Evolutionary conservation across 2,329 filamentous ascomycete genomes (phyloP).

Genomic region (Clonostachys rhizophaga): DNA sequence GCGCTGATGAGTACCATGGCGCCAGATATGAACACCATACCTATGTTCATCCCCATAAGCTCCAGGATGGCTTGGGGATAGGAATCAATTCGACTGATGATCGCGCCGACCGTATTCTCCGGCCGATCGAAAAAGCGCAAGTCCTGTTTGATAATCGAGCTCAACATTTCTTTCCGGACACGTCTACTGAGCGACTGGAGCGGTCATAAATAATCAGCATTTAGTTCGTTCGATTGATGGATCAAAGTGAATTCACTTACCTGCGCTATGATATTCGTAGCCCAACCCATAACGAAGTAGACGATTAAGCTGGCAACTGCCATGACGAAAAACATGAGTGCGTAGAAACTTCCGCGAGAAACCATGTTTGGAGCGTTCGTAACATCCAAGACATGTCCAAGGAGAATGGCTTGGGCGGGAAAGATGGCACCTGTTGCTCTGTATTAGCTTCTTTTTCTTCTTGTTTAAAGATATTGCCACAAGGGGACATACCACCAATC

Average conservation of each 20-base stretch:
- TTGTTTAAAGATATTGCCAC: too few relatives aligned
- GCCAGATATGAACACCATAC: conserved; percentile 31
- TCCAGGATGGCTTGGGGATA: conserved; percentile 35
- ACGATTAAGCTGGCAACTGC: conserved; percentile 29
- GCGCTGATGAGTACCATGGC: conserved; percentile 30
- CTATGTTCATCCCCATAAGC: conserved; percentile 35
- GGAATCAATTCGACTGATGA: conserved; percentile 20
- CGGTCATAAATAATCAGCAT: background rate
- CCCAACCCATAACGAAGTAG: conserved; percentile 20
- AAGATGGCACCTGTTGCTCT: background rate
- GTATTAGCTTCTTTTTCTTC: conserved; percentile 19
- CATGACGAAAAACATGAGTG: conserved; percentile 41
- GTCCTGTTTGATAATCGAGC: conserved; percentile 26
- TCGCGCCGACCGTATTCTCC: conserved; percentile 23
- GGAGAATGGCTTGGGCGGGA: background rate
- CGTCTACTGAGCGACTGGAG: conserved; percentile 10
- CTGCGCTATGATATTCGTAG: conserved; percentile 11
- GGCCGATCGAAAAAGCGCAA: conserved; percentile 30
- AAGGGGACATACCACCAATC: background rate
- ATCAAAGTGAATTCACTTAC: background rate
- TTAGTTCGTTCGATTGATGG: background rate
- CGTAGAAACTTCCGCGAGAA: too few relatives aligned
- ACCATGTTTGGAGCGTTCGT: too few relatives aligned
- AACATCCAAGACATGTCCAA: conserved; percentile 15
- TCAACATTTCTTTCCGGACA: conserved; percentile 18